These are phyloP conservation scores for Claviceps fusiformis DNA, from an alignment of 2,329 filamentous ascomycete species.

Conservation along the genomic window DNA sequence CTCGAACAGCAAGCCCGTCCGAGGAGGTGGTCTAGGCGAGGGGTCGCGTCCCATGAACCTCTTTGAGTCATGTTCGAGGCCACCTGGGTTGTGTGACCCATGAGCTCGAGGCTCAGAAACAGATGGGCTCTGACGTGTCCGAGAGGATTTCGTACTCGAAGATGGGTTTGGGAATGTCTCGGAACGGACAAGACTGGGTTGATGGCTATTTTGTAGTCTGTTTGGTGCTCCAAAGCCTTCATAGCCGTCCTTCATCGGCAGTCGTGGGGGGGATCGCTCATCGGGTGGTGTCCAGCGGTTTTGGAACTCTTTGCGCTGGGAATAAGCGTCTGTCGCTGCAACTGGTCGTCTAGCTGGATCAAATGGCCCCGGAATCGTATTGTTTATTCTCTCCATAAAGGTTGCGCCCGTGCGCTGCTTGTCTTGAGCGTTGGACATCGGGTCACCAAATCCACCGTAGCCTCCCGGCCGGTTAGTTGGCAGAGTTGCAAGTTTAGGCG, in stretches of 20 bases:
- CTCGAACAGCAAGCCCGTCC: constrained; percentile 33
- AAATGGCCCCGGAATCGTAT: constrained; percentile 54
- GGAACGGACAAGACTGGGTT: constrained; percentile 28
- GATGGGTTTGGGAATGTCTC: constrained; percentile 38
- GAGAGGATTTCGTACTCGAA: constrained; percentile 22
- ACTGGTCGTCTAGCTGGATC: constrained; percentile 30
- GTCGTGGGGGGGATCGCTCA: constrained; percentile 17
- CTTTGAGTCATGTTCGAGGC: constrained; percentile 14
- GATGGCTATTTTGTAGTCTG: constrained; percentile 23
- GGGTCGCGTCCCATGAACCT: constrained; percentile 36
- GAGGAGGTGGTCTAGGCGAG: constrained; percentile 38
- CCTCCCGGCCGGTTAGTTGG: constrained; percentile 25
- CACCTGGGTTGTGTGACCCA: constrained; percentile 11
- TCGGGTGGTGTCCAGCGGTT: constrained; percentile 8
- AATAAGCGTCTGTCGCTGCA: constrained; percentile 20
- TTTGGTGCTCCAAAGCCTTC: constrained; percentile 41
- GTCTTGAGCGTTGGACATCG: constrained; percentile 1
- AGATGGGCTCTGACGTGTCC: constrained; percentile 28
- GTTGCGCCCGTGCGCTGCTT: constrained; percentile 14
- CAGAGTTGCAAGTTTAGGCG: neutral
- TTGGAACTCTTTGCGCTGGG: constrained; percentile 17
- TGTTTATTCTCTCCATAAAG: constrained; percentile 49
- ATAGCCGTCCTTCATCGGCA: constrained; percentile 39
- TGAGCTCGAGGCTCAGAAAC: constrained; percentile 31
- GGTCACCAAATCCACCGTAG: constrained; percentile 32